Evolutionary conservation across 2,329 filamentous ascomycete species (phyloP), one percentile per base, ranked within the genome.

Genomic region (Ophiosphaerella narmari): DNA sequence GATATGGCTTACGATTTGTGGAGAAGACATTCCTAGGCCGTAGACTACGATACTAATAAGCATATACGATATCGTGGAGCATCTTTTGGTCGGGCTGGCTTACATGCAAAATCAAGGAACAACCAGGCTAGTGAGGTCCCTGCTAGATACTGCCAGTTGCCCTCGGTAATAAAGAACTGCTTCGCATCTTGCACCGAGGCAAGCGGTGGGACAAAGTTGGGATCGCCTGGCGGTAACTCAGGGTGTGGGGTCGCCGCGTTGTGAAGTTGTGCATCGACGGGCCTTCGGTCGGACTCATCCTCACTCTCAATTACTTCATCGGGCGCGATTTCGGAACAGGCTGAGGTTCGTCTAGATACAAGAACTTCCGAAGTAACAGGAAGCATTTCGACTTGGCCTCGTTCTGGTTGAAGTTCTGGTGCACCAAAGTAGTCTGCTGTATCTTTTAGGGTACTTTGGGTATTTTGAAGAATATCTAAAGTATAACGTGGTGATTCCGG

Each of bases 141-240:
- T 11, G 70, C 53, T 0, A 74, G 61, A 39, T 72, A 70, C 43
- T 66, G 63, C 67, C 71, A 73, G 52, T 73, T 74, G 7, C 68
- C 67, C 43, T 74, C 63, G 1, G 35, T 42, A 35, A 72, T 62
- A 47, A 74, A 72, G 50, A 67, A 73, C 7, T 63, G 42, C 45
- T 66, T 68, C 32, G 69, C 62, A 35, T 73, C 70, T 7, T 43
- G 32, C 58, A 61, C 62, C 1, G 68, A 71, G 13, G 67, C 67
- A 6, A 70, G 60, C 11, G 68, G 67, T 50, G 65, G 72, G 60
- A 78, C 78, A 44, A 80, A 77, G 57, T 78, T 81, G 52, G 81
- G 82, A 32, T 70, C 67, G 5, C 60, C 62, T 4, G 65, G 63
- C 16, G 59, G 52, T 34, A 65, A 43, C 13, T 62, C 48, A 8